phyloP scores from a whole-genome alignment of 768 basidiomycete species.

The Phaeotremella skinneri region DNA sequence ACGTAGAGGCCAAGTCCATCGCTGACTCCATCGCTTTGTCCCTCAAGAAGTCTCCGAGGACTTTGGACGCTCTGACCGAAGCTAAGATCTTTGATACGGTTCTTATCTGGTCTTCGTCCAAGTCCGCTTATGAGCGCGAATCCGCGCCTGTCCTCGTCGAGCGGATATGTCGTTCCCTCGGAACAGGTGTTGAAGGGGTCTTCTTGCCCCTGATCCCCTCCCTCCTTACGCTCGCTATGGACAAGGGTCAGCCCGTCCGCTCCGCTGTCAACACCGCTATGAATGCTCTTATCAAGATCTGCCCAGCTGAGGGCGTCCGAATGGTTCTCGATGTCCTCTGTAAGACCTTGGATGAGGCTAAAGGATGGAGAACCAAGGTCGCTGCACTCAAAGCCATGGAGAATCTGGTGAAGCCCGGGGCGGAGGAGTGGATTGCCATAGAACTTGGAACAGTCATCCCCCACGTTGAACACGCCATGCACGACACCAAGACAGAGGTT shows the following conservation, averaged over 20 bases:
- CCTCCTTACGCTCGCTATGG: slow-evolving; percentile 76
- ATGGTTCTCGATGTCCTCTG: slow-evolving; percentile 63
- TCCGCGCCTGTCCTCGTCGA: slow-evolving; percentile 51
- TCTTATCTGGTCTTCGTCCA: slow-evolving; percentile 41
- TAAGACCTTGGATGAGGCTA: slow-evolving; percentile 60
- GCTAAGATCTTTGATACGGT: slow-evolving; percentile 44
- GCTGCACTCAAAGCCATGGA: slow-evolving; percentile 84
- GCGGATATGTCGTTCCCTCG: slow-evolving; percentile 48
- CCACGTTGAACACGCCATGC: slow-evolving; percentile 84
- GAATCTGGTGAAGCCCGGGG: slow-evolving; percentile 59
- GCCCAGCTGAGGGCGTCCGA: slow-evolving; percentile 78
- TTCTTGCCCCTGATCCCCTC: slow-evolving; percentile 71
- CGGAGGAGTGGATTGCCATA: slow-evolving; percentile 69
- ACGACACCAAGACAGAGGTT: slow-evolving; percentile 94
- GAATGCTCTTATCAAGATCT: slow-evolving; percentile 77
- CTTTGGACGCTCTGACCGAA: slow-evolving; percentile 38
- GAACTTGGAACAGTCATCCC: slow-evolving; percentile 79
- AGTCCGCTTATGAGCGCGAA: slow-evolving; percentile 48
- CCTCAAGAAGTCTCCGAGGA: slow-evolving; percentile 44
- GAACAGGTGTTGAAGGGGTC: slow-evolving; percentile 66
- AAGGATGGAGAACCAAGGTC: slow-evolving; percentile 95
- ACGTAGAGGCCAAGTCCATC: slow-evolving; percentile 48
- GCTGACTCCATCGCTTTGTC: slow-evolving; percentile 45
- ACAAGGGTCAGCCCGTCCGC: slow-evolving; percentile 90
- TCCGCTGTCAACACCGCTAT: slow-evolving; percentile 72